Evolutionary conservation across 1,284 basidiomycete genomes (phyloP).

Genomic region (Entoloma clypeatum): DNA sequence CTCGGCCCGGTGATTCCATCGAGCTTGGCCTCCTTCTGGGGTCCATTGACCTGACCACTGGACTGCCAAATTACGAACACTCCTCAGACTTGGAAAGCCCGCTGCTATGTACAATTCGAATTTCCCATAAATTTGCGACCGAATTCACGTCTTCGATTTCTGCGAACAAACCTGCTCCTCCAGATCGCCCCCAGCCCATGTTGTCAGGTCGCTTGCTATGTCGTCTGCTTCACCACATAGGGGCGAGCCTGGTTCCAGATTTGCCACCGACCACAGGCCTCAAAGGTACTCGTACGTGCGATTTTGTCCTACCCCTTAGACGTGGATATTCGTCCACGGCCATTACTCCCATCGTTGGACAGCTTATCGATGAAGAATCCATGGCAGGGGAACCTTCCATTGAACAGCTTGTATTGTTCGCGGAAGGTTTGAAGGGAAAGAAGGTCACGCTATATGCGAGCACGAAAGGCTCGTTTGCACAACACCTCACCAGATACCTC

Average conservation of each 20-base stretch:
- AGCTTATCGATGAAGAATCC: slow-evolving; percentile 24
- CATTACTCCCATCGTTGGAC: slow-evolving; percentile 39
- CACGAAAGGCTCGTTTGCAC: slow-evolving; percentile 80
- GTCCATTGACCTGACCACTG: slow-evolving; percentile 22
- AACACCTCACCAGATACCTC: slow-evolving; percentile 86
- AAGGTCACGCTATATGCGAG: slow-evolving; percentile 80
- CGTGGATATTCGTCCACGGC: slow-evolving; percentile 43
- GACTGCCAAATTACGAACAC: slow-evolving; percentile 13
- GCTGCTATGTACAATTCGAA: slow-evolving; percentile 33
- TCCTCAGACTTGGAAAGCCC: slow-evolving; percentile 24
- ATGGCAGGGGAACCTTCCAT: slow-evolving; percentile 70
- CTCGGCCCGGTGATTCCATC: slow-evolving; percentile 74
- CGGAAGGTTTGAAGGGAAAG: slow-evolving; percentile 77
- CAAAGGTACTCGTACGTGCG: slow-evolving; percentile 47
- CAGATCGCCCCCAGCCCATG: slow-evolving; percentile 45
- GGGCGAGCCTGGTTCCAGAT: slow-evolving; percentile 55
- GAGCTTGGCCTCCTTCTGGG: slow-evolving; percentile 82
- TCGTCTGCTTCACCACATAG: slow-evolving; percentile 63
- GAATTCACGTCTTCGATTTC: background rate
- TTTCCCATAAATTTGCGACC: slow-evolving; percentile 35
- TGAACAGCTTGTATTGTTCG: slow-evolving; percentile 73
- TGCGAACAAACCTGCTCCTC: slow-evolving; percentile 17
- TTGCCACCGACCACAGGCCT: slow-evolving; percentile 39
- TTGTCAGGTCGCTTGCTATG: slow-evolving; percentile 63
- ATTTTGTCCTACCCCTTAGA: slow-evolving; percentile 52